These are phyloP conservation scores for Fulvia fulva DNA, from an alignment of 2,329 filamentous ascomycete genomes.

Conservation along the genomic window DNA sequence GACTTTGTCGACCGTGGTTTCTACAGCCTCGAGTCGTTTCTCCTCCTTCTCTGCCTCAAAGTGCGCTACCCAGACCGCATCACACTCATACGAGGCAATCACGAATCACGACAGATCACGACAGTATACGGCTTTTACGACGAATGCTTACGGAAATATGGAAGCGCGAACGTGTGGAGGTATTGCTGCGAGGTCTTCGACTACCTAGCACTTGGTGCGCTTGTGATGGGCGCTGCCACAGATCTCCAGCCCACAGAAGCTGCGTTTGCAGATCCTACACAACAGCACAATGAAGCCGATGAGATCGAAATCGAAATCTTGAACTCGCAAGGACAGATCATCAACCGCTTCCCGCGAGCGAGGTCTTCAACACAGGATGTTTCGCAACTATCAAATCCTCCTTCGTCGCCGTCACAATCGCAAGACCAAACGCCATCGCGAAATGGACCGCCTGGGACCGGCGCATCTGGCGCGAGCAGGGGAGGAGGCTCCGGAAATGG, in stretches of 20 bases:
- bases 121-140: slow-evolving; percentile 98
- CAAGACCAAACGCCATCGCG: slow-evolving; percentile 31
- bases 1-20: slow-evolving; percentile 98
- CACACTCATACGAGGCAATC: slow-evolving; percentile 77
- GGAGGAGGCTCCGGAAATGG: slow-evolving; percentile 56
- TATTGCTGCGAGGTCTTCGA: slow-evolving; percentile 97
- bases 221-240: slow-evolving; percentile 78
- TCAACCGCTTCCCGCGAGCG: slow-evolving; percentile 64
- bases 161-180: slow-evolving; percentile 92
- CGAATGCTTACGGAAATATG: slow-evolving; percentile 93
- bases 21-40: slow-evolving; percentile 95
- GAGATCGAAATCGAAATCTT: slow-evolving; percentile 92
- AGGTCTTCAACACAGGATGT: slow-evolving; percentile 13
- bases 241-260: slow-evolving; percentile 60
- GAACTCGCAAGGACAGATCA: slow-evolving; percentile 75
- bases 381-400: slow-evolving; percentile 26
- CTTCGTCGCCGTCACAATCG: slow-evolving; percentile 39
- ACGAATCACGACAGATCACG: slow-evolving; percentile 91
- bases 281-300: slow-evolving; percentile 54
- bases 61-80: slow-evolving; percentile 96
- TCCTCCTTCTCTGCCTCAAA: slow-evolving; percentile 92
- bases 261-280: slow-evolving; percentile 46
- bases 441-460: slow-evolving; percentile 71
- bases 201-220: slow-evolving; percentile 84
- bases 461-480: slow-evolving; percentile 66